phyloP scores from a whole-genome alignment of 768 basidiomycete genomes.

The Termitomyces sp. region DNA sequence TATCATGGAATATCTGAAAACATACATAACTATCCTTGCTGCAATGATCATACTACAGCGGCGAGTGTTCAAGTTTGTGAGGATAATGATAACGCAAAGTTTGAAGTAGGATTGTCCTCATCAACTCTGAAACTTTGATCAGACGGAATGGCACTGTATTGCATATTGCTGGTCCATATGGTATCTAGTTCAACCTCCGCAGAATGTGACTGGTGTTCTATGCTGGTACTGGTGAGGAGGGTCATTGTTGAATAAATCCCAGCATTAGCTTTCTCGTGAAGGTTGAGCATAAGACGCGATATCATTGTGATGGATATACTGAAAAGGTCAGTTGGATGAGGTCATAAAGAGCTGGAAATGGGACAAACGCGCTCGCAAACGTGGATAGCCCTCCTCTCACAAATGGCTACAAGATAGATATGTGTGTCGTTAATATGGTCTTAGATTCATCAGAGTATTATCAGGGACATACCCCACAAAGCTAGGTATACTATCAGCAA shows the following conservation, averaged over 20 bases:
- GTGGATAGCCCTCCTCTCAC: constrained; percentile 45
- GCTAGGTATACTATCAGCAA: constrained; percentile 13
- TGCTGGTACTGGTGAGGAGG: constrained; percentile 14
- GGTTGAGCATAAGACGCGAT: constrained; percentile 54
- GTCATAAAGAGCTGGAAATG: not conserved
- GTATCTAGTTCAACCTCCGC: constrained; percentile 24
- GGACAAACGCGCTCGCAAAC: constrained; percentile 43
- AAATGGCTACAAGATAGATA: constrained; percentile 29
- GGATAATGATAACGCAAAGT: not conserved
- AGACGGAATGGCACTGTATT: not conserved
- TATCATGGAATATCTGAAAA: not conserved
- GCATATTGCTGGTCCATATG: constrained; percentile 16
- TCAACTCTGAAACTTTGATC: not conserved
- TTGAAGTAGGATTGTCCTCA: not conserved
- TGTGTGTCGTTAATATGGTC: not conserved
- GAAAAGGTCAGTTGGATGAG: not conserved
- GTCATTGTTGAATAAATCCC: constrained; percentile 26
- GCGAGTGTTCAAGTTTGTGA: not conserved
- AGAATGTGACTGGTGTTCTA: constrained; percentile 13
- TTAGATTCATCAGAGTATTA: not conserved
- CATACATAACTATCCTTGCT: not conserved
- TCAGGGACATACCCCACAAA: constrained; percentile 20
- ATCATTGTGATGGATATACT: constrained; percentile 51
- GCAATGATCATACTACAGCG: not conserved
- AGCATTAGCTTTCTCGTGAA: constrained; percentile 36